A percentile compares a stretch with the other conserved stretches of the same genome.
Conservation (phyloP, 768 basidiomycete species). For the Tricholoma furcatifolium region DNA sequence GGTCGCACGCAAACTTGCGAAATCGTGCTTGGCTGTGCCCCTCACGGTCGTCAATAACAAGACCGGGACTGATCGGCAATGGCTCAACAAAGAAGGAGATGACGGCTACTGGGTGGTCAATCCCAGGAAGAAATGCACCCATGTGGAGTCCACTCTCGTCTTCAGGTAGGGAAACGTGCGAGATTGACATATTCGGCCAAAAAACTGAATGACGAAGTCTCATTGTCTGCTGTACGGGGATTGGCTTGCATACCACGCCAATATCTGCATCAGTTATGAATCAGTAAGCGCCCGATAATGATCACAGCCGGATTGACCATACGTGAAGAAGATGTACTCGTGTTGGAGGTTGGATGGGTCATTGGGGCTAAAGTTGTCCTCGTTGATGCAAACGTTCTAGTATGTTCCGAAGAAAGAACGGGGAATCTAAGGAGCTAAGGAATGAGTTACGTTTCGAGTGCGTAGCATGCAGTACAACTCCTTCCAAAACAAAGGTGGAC, state of each 20-base stretch:
- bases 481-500: too few species aligned
- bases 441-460: not conserved
- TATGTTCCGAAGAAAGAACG: not conserved
- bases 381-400: not conserved
- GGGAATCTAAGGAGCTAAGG: not conserved
- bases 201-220: slow-evolving; percentile 55
- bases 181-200: slow-evolving; percentile 51
- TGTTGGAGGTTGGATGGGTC: not conserved
- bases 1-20: slow-evolving; percentile 61
- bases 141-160: slow-evolving; percentile 51
- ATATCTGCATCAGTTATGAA: not conserved
- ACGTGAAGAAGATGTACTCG: not conserved
- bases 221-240: slow-evolving; percentile 43
- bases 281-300: not conserved
- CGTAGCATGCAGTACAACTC: not conserved
- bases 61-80: slow-evolving; percentile 26
- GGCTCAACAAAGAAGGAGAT: slow-evolving; percentile 55
- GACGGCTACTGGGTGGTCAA: slow-evolving; percentile 43
- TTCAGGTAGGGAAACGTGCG: slow-evolving; percentile 51
- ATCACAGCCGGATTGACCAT: too few species aligned
- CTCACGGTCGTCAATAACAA: slow-evolving; percentile 4
- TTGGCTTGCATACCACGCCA: slow-evolving; percentile 16
- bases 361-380: not conserved
- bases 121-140: slow-evolving; percentile 48
- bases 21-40: slow-evolving; percentile 38